Percentiles rank a stretch among this genome's conserved stretches.
These are phyloP conservation scores for Pseudocercospora crystallina DNA, from an alignment of 2,329 filamentous ascomycete species.

Conservation along the genomic window DNA sequence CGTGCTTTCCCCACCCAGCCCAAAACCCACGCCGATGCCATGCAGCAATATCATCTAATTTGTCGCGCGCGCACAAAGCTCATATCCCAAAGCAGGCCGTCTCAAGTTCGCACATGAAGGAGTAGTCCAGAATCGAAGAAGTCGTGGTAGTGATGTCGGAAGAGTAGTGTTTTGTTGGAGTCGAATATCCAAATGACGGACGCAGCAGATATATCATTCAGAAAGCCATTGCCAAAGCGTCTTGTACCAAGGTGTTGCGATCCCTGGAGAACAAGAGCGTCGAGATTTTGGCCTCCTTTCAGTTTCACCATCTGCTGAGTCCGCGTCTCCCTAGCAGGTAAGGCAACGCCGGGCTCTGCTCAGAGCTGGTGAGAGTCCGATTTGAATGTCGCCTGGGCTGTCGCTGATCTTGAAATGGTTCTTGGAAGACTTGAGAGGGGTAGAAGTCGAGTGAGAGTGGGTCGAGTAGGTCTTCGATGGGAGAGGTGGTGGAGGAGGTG, in stretches of 20 bases:
- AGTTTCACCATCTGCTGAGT: slow-evolving; percentile 16
- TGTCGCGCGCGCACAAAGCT: no score
- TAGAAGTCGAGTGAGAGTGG: not conserved
- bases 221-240: slow-evolving; percentile 23
- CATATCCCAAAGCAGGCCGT: no score
- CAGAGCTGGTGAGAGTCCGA: slow-evolving; percentile 13
- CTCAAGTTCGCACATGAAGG: no score
- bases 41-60: no score
- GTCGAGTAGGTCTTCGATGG: not conserved
- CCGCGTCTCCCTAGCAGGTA: slow-evolving; percentile 23
- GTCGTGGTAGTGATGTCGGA: no score
- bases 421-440: no score
- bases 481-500: not conserved
- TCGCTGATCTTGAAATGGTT: no score
- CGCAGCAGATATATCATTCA: slow-evolving; percentile 3
- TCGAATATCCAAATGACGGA: not conserved
- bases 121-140: no score
- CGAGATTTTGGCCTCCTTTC: not conserved
- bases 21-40: no score
- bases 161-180: no score
- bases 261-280: not conserved
- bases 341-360: slow-evolving; percentile 6
- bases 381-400: slow-evolving; percentile 18
- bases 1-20: no score
- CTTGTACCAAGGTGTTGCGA: slow-evolving; percentile 19